These are phyloP conservation scores for Aspergillus sclerotioniger DNA, from an alignment of 495 filamentous ascomycete genomes.

Conservation along the genomic window DNA sequence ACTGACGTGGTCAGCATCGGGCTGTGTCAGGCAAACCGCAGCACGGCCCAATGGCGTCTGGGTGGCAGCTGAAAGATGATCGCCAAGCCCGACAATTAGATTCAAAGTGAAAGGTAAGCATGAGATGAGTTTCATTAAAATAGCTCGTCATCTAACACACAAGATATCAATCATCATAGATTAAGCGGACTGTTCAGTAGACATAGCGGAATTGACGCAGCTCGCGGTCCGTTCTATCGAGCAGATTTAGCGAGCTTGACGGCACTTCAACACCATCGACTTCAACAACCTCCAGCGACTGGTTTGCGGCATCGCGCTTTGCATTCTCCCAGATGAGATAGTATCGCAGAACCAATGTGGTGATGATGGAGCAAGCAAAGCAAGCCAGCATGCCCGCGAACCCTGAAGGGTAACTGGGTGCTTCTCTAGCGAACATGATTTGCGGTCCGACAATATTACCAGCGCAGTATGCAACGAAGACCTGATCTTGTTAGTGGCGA, in stretches of 20 bases:
- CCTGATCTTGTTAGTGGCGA: slow-evolving; percentile 1
- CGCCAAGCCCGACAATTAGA: no score
- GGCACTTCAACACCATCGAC: neutral
- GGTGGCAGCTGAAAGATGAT: no score
- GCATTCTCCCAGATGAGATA: slow-evolving; percentile 18
- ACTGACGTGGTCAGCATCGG: no score
- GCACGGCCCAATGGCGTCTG: no score
- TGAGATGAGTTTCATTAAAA: no score
- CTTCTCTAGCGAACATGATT: slow-evolving; percentile 16
- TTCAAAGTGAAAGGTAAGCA: no score
- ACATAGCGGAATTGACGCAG: slow-evolving; percentile 9
- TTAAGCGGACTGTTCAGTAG: neutral
- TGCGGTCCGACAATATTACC: slow-evolving; percentile 31
- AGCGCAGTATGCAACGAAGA: slow-evolving; percentile 37
- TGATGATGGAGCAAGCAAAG: neutral
- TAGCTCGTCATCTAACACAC: no score
- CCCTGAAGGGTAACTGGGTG: slow-evolving; percentile 15
- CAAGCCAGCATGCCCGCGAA: slow-evolving; percentile 13
- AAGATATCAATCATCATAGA: no score
- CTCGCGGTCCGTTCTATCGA: slow-evolving; percentile 8
- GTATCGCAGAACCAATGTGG: slow-evolving; percentile 1
- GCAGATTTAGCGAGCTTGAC: neutral
- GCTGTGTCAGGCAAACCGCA: no score
- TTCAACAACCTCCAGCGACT: neutral
- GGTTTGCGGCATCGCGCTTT: neutral